phyloP scores from a whole-genome alignment of 2,329 filamentous ascomycete genomes.

The Botryotinia calthae region DNA sequence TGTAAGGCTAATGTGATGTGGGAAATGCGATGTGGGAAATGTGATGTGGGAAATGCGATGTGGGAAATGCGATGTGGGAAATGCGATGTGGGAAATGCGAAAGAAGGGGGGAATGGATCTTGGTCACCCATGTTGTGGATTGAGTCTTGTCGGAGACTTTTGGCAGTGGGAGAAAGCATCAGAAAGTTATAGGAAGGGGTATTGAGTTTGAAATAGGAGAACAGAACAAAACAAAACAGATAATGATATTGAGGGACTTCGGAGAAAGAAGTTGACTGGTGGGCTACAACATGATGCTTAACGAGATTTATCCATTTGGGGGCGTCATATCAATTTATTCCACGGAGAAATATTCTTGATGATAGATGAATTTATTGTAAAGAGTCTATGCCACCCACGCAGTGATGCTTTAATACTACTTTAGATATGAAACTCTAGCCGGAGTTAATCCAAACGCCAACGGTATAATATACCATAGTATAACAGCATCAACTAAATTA shows the following conservation, averaged over 20 bases:
- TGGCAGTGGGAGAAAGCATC: neutral
- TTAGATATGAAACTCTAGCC: neutral
- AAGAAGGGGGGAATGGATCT: neutral
- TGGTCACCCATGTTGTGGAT: fast-evolving
- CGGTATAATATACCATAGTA: neutral
- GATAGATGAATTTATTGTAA: neutral
- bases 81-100: neutral
- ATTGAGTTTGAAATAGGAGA: neutral
- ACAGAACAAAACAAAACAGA: neutral
- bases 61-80: neutral
- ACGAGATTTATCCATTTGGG: neutral
- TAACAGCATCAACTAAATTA: neutral
- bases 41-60: neutral
- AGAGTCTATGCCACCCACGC: constrained; percentile 13
- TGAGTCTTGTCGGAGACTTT: neutral
- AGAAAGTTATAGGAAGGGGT: neutral
- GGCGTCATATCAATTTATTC: neutral
- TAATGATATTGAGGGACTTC: neutral
- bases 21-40: neutral
- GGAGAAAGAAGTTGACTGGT: neutral
- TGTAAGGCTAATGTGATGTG: neutral
- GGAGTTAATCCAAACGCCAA: constrained; percentile 5
- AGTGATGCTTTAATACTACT: constrained; percentile 14
- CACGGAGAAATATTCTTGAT: neutral
- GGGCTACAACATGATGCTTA: neutral